Evolutionary conservation across 2,329 filamentous ascomycete genomes (phyloP).

Genomic region (Apiospora koreana): DNA sequence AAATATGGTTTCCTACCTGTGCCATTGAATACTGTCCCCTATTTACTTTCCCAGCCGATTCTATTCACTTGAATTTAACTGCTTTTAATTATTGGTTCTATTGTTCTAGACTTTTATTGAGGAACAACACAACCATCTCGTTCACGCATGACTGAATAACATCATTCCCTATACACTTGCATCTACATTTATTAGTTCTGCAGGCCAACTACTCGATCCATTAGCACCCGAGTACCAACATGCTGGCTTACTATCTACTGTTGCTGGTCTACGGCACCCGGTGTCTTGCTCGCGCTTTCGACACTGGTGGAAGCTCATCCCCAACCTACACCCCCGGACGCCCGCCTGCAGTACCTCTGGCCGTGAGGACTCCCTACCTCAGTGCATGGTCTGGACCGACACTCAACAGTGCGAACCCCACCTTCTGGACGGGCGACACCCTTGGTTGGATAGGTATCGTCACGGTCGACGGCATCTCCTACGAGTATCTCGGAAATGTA

Average conservation of each 20-base stretch:
- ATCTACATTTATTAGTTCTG: not conserved
- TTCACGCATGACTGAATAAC: not conserved
- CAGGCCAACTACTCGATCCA: too few relatives aligned
- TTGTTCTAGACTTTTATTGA: not conserved
- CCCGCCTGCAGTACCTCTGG: conserved; percentile 56
- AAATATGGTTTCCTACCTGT: not conserved
- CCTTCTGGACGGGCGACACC: conserved; percentile 68
- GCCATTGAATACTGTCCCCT: not conserved
- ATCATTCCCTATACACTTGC: not conserved
- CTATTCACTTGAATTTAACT: not conserved
- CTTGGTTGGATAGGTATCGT: conserved; percentile 52
- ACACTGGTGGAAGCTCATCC: not conserved
- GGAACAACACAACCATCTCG: not conserved
- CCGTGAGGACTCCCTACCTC: conserved; percentile 59
- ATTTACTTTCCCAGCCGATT: not conserved
- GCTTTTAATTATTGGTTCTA: not conserved
- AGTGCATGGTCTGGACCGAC: conserved; percentile 64
- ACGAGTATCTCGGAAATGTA: conserved; percentile 48
- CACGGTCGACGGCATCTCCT: conserved; percentile 39
- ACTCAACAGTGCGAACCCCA: conserved; percentile 75
- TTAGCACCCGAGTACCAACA: not conserved
- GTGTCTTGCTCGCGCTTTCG: not conserved
- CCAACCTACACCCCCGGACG: conserved; percentile 48
- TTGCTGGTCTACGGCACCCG: not conserved
- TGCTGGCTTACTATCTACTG: not conserved